Percentiles rank a stretch among this genome's conserved stretches.
Evolutionary conservation across 495 filamentous ascomycete genomes (phyloP).

Genomic region (Lophium mytilinum): DNA sequence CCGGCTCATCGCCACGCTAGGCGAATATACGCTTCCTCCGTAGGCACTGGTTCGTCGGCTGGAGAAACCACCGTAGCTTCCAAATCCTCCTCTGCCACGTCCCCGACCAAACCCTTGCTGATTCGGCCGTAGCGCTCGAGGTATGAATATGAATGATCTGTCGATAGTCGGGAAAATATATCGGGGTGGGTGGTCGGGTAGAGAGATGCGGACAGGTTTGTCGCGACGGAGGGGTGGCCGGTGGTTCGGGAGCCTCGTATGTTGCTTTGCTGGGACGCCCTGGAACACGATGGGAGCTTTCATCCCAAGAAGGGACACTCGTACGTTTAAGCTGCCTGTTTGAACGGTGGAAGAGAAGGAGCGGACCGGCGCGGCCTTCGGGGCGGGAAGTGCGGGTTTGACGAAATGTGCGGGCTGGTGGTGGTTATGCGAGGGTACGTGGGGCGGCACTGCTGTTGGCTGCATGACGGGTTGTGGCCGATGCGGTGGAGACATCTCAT

Average conservation of each 20-base stretch:
- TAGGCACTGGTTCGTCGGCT: conserved; percentile 75
- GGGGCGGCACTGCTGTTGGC: neutral
- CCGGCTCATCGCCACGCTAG: conserved; percentile 86
- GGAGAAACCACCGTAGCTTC: conserved; percentile 51
- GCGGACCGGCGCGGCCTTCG: conserved; percentile 31
- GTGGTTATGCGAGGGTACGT: neutral
- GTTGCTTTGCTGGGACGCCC: conserved; percentile 67
- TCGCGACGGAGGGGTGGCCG: conserved; percentile 89
- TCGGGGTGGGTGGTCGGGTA: conserved; percentile 66
- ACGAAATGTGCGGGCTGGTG: neutral
- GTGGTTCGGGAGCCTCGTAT: conserved; percentile 91
- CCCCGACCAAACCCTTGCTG: conserved; percentile 70
- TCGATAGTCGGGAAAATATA: conserved; percentile 88
- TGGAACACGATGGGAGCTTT: conserved; percentile 59
- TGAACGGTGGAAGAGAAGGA: conserved; percentile 57
- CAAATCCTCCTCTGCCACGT: conserved; percentile 56
- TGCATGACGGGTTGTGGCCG: conserved; percentile 29
- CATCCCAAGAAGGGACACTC: conserved; percentile 72
- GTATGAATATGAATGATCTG: conserved; percentile 97
- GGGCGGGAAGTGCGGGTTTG: conserved; percentile 1
- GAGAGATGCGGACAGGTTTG: conserved; percentile 90
- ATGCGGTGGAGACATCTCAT: conserved; percentile 31
- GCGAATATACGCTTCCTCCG: conserved; percentile 72
- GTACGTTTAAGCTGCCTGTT: conserved; percentile 73
- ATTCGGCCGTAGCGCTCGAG: conserved; percentile 84